These are phyloP conservation scores for Allium cepa DNA, from an alignment of 106 monocot species.

Conservation along the genomic window DNA sequence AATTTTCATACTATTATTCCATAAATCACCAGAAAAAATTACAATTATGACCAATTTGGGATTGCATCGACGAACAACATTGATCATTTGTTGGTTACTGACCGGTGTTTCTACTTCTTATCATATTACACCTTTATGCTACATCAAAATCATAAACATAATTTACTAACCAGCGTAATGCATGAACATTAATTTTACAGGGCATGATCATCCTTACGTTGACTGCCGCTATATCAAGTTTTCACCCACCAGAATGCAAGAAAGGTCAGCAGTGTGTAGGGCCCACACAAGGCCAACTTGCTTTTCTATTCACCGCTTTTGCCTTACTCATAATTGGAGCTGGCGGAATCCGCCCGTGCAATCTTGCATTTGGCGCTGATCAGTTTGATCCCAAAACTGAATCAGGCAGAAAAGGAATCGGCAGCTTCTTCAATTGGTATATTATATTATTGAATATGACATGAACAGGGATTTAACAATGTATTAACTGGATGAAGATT, in stretches of 20 bases:
- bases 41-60: background rate
- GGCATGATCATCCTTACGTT: slow-evolving; percentile 33
- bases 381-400: slow-evolving; percentile 32
- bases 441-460: background rate
- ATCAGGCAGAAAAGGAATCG: slow-evolving; percentile 19
- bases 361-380: slow-evolving; percentile 43
- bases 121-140: too few relatives aligned
- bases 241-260: slow-evolving; percentile 29
- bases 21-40: background rate
- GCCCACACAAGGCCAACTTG: slow-evolving; percentile 10
- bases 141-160: background rate
- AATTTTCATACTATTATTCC: background rate
- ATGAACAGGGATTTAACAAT: background rate
- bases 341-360: slow-evolving; percentile 50
- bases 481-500: background rate
- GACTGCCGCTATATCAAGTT: slow-evolving; percentile 18
- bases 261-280: slow-evolving; percentile 5
- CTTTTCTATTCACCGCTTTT: slow-evolving; percentile 20
- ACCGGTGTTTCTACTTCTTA: background rate
- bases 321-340: slow-evolving; percentile 23
- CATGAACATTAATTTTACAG: slow-evolving; percentile 2
- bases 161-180: background rate
- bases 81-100: too few relatives aligned
- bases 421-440: slow-evolving; percentile 88
- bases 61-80: too few relatives aligned